Base-by-base conservation (phyloP, 169 alveolate genomes). In the Cryptosporidium canis region DNA sequence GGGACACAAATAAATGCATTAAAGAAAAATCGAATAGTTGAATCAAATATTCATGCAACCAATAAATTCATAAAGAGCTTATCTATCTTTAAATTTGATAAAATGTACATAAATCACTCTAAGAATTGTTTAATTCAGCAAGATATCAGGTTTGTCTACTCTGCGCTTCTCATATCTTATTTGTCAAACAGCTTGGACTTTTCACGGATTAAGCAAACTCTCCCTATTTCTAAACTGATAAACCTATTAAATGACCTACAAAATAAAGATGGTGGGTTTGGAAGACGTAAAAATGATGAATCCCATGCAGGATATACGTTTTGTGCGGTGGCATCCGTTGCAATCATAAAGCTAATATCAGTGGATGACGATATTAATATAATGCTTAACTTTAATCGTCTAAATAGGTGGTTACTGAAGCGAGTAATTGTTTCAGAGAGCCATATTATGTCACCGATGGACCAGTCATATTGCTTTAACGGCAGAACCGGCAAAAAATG, bases 281-380 rank as follows among this genome's bases (percentile, higher is more conserved):
- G 93, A 43, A 84, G 72, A 82, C 90, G 92, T 44, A 90, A 90
- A 24, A 90, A 84, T 45, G 92, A 83, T 27, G 93, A 90, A 51
- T 83, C 93, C 8, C 93, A 90, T 61, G 93, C 93, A 44, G 93
- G 93, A 33, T 68, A 83, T 51, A 85, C 93, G 31, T 90, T 90
- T 65, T 90, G 93, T 83, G 83, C 90, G 14, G 85, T 82, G 31
- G 90, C 90, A 16, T 90, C 92, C 4, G 51, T 90, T 39, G 85
- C 92, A 41, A 48, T 90, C 21, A 37, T 90, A 5, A 58, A 66
- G 27, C 58, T 37, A 47, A 18, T 66, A 43, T 18, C n/a, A n/a
- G 58, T 64, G n/a, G 35, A 56, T 43, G 53, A 55, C 21, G 33
- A 14, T 8, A 31, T 24, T 24, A 18, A 37, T 16, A n/a, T 11